These are phyloP conservation scores for Nymphaea colorata DNA, from an alignment of 164 flowering plant genomes.

Conservation along the genomic window DNA sequence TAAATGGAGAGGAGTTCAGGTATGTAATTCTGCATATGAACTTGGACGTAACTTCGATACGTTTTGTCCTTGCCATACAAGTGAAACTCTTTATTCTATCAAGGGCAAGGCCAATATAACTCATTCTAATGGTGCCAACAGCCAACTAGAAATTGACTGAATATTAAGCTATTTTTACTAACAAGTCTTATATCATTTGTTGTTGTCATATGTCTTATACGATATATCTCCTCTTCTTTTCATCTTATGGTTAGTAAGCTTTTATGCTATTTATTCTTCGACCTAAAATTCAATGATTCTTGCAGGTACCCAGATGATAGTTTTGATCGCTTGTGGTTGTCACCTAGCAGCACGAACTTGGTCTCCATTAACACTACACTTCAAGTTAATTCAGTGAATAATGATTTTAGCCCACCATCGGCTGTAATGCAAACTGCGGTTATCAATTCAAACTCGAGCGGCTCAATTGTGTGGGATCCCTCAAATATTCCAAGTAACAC, in stretches of 20 bases:
- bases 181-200: too few species aligned
- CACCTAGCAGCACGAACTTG: background rate
- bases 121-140: too few species aligned
- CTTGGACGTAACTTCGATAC: too few species aligned
- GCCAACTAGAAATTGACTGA: too few species aligned
- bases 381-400: background rate
- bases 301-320: background rate
- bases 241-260: too few species aligned
- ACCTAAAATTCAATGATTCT: background rate
- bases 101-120: too few species aligned
- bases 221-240: too few species aligned
- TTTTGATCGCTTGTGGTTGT: background rate
- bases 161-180: too few species aligned
- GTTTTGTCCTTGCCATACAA: too few species aligned
- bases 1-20: background rate
- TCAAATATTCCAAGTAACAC: background rate
- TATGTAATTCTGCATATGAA: background rate
- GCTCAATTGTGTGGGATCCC: background rate
- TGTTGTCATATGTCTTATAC: too few species aligned
- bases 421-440: background rate
- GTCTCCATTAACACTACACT: background rate
- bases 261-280: too few species aligned
- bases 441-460: background rate
- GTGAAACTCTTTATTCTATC: too few species aligned
- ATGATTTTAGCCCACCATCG: background rate